phyloP scores from a whole-genome alignment of 2,329 filamentous ascomycete genomes.

The Diaporthe batatas region DNA sequence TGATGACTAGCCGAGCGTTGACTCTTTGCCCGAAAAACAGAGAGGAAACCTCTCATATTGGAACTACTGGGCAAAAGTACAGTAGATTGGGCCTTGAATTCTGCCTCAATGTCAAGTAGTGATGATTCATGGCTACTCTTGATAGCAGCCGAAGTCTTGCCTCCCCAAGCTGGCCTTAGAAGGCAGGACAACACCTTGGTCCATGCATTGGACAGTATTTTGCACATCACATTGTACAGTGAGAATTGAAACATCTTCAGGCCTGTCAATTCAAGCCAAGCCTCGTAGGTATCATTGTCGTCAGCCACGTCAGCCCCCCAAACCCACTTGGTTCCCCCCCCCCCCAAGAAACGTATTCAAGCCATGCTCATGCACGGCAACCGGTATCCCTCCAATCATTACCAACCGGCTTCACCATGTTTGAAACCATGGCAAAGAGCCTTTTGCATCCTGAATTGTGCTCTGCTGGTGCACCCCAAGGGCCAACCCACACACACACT shows the following conservation, averaged over 20 bases:
- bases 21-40: neutral
- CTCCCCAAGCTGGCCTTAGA: neutral
- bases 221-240: constrained; percentile 17
- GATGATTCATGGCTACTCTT: neutral
- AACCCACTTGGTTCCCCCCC: neutral
- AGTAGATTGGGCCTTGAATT: neutral
- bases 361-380: constrained; percentile 11
- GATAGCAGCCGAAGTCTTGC: neutral
- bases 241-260: neutral
- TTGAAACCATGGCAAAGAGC: neutral
- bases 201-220: constrained; percentile 6
- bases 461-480: neutral
- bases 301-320: constrained; percentile 13
- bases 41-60: too few species aligned
- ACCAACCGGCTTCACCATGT: constrained; percentile 15
- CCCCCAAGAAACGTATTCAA: constrained; percentile 25
- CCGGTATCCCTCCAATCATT: constrained; percentile 27
- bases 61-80: too few species aligned
- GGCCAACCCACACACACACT: too few species aligned
- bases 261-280: neutral
- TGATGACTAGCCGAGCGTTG: neutral
- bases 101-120: constrained; percentile 2
- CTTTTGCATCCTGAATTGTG: neutral
- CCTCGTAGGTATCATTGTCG: constrained; percentile 4
- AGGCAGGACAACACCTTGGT: neutral